A percentile compares a stretch with the other conserved stretches of the same genome.
phyloP scores from a whole-genome alignment of 2,329 filamentous ascomycete genomes.

The Didymosphaeria variabile region DNA sequence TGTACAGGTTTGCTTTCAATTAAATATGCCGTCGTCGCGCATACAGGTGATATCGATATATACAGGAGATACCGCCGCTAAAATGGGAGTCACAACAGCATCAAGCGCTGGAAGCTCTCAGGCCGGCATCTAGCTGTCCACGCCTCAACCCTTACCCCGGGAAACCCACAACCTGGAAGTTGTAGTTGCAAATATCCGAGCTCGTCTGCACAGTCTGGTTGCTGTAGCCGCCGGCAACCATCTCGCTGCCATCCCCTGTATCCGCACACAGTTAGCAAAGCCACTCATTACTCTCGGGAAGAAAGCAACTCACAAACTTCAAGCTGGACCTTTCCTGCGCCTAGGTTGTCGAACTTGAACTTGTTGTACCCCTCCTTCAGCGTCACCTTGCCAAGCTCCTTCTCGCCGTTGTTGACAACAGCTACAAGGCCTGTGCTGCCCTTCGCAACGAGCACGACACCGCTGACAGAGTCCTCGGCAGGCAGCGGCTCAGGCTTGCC shows the following conservation, averaged over 20 bases:
- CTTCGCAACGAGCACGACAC: constrained; percentile 35
- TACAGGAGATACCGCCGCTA: not conserved
- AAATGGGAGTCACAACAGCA: not conserved
- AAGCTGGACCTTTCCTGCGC: constrained; percentile 33
- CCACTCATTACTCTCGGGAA: not conserved
- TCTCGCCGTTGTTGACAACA: constrained; percentile 33
- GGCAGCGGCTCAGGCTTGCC: constrained; percentile 28
- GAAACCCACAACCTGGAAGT: constrained; percentile 28
- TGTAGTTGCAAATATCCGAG: constrained; percentile 28
- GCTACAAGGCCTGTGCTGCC: constrained; percentile 28
- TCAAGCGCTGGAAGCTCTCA: not conserved
- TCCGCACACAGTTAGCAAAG: not conserved
- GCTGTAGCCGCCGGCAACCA: constrained; percentile 31
- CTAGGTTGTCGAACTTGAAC: constrained; percentile 32
- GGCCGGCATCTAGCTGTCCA: not conserved
- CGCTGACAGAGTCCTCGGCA: constrained; percentile 29
- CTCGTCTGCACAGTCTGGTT: constrained; percentile 17
- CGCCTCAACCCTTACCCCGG: not conserved
- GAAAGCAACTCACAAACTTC: constrained; percentile 28
- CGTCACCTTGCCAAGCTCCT: constrained; percentile 23
- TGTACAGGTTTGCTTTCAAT: no score
- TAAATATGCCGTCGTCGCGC: no score
- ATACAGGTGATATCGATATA: no score
- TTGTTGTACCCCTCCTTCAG: constrained; percentile 30
- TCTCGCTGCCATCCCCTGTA: constrained; percentile 27